These are phyloP conservation scores for Trichoderma afroharzianum DNA, from an alignment of 2,329 filamentous ascomycete genomes.

Conservation along the genomic window DNA sequence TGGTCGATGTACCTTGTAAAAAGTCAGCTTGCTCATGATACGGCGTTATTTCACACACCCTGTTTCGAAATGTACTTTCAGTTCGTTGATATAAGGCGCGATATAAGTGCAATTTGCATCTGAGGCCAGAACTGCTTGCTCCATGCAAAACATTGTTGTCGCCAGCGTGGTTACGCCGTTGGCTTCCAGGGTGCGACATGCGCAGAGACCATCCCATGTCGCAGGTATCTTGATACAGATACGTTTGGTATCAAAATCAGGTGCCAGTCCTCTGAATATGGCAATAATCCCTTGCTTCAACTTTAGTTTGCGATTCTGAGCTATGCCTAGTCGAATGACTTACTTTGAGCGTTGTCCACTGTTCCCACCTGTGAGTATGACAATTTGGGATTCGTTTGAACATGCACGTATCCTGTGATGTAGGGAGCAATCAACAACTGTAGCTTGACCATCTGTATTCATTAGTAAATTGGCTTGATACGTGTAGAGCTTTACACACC, in stretches of 20 bases:
- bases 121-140: slow-evolving; percentile 56
- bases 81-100: slow-evolving; percentile 63
- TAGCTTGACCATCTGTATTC: slow-evolving; percentile 50
- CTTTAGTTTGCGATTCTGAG: background rate
- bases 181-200: slow-evolving; percentile 51
- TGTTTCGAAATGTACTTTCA: slow-evolving; percentile 58
- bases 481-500: slow-evolving; percentile 32
- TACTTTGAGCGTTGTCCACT: slow-evolving; percentile 49
- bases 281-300: slow-evolving; percentile 44
- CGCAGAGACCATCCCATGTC: slow-evolving; percentile 61
- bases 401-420: slow-evolving; percentile 50
- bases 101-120: slow-evolving; percentile 59
- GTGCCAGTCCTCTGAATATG: slow-evolving; percentile 43
- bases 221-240: slow-evolving; percentile 62
- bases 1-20: slow-evolving; percentile 45
- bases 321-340: slow-evolving; percentile 18
- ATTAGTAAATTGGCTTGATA: background rate
- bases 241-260: slow-evolving; percentile 42
- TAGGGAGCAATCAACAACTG: slow-evolving; percentile 42
- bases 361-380: slow-evolving; percentile 49
- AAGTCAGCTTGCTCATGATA: background rate
- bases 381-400: slow-evolving; percentile 37
- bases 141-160: slow-evolving; percentile 60
- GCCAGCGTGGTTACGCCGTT: slow-evolving; percentile 56
- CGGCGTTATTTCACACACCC: slow-evolving; percentile 31